Evolutionary conservation across 176 grass and related monocot genomes (phyloP).

Genomic region (Bromus sterilis): DNA sequence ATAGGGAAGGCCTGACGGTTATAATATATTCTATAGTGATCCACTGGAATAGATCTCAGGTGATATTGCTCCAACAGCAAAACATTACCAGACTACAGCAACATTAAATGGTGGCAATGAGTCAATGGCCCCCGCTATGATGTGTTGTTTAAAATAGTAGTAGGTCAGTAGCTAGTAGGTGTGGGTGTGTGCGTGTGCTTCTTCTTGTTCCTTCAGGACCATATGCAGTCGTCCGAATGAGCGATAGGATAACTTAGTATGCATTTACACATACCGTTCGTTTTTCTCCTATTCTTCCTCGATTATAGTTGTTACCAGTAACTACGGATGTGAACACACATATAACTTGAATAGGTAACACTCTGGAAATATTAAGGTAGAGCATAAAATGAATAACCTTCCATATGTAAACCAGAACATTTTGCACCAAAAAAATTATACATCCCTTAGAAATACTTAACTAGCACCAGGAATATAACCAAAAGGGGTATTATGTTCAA

Average conservation of each 20-base stretch:
- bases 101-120: background rate
- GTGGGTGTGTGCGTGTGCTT: background rate
- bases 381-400: background rate
- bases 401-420: background rate
- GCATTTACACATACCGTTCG: background rate
- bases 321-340: background rate
- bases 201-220: background rate
- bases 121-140: background rate
- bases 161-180: background rate
- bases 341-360: background rate
- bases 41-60: background rate
- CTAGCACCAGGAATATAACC: background rate
- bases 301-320: background rate
- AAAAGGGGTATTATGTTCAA: background rate
- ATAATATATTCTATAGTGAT: background rate
- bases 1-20: background rate
- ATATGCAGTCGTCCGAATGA: background rate
- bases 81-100: background rate
- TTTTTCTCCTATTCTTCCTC: background rate
- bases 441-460: background rate
- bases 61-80: background rate
- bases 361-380: constrained; percentile 1
- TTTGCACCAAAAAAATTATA: background rate
- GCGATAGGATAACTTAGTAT: background rate
- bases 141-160: background rate